Evolutionary conservation across 1,284 basidiomycete species (phyloP).

Genomic region (Ganoderma leucocontextum): DNA sequence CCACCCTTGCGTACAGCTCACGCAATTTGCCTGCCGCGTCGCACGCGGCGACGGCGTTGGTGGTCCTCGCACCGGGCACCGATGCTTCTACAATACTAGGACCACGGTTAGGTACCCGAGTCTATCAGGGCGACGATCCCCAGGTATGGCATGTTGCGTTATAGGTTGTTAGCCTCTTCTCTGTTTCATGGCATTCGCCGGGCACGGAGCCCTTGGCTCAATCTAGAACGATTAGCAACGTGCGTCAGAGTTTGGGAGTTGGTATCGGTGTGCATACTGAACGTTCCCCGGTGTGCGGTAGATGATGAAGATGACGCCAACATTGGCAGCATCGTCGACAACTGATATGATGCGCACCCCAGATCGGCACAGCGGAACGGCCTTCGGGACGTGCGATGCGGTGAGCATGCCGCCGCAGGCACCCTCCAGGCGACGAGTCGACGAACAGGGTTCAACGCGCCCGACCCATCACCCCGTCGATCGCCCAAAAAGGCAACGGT

Average conservation of each 20-base stretch:
- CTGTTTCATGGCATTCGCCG: slow-evolving; percentile 2
- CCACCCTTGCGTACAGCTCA: slow-evolving; percentile 4
- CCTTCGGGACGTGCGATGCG: not conserved
- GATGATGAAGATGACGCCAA: slow-evolving; percentile 14
- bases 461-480: slow-evolving; percentile 15
- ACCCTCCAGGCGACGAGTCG: slow-evolving; percentile 8
- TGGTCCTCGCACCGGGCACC: slow-evolving; percentile 20
- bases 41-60: slow-evolving; percentile 10
- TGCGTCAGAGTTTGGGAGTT: not conserved
- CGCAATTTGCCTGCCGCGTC: slow-evolving; percentile 2
- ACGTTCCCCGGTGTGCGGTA: not conserved
- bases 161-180: slow-evolving; percentile 16
- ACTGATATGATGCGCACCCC: slow-evolving; percentile 12
- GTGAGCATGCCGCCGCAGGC: slow-evolving; percentile 4
- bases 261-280: slow-evolving; percentile 1
- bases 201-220: not conserved
- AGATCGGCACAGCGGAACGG: slow-evolving; percentile 20
- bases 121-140: slow-evolving; percentile 18
- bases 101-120: slow-evolving; percentile 6
- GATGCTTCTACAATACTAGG: slow-evolving; percentile 24
- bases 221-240: not conserved
- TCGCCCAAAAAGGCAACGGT: slow-evolving; percentile 24
- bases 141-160: slow-evolving; percentile 8
- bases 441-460: slow-evolving; percentile 2
- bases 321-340: not conserved